Evolutionary conservation across 1,284 basidiomycete species (phyloP).

Genomic region (Pyrrhoderma noxium): DNA sequence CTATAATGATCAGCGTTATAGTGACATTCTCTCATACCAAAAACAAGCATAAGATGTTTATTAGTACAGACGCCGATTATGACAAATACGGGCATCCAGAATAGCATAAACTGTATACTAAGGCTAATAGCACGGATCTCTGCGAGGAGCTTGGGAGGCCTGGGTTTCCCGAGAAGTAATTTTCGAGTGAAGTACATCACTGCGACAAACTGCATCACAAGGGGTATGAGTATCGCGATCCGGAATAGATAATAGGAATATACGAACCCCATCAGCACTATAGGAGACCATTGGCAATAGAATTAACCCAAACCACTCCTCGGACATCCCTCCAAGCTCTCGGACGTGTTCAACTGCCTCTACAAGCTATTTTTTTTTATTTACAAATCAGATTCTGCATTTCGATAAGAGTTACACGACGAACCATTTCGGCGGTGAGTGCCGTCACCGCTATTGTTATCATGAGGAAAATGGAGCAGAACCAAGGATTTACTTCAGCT

Average conservation of each 20-base stretch:
- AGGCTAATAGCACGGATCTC: conserved; percentile 55
- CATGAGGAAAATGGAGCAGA: conserved; percentile 44
- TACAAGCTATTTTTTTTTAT: conserved; percentile 38
- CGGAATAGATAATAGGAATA: too few species aligned
- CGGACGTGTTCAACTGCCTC: conserved; percentile 50
- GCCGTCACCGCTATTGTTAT: conserved; percentile 53
- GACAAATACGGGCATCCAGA: conserved; percentile 58
- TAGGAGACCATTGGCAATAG: conserved; percentile 63
- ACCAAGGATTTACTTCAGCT: conserved; percentile 53
- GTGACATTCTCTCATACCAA: too few species aligned
- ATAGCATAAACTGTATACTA: conserved; percentile 56
- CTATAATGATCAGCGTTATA: too few species aligned
- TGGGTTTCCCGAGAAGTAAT: conserved; percentile 30
- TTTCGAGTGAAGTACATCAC: conserved; percentile 26
- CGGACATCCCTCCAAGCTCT: conserved; percentile 32
- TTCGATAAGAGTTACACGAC: too few species aligned
- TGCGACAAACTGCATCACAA: conserved; percentile 13
- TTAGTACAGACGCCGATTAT: conserved; percentile 53
- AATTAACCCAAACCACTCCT: conserved; percentile 66
- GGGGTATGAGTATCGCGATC: too few species aligned
- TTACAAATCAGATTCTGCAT: neutral
- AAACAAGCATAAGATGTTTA: conserved; percentile 46
- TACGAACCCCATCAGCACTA: conserved; percentile 40
- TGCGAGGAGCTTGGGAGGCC: conserved; percentile 43
- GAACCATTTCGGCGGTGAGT: conserved; percentile 59